Base-by-base conservation (phyloP, 108 stramenopile species). In the Skeletonema grethae region DNA sequence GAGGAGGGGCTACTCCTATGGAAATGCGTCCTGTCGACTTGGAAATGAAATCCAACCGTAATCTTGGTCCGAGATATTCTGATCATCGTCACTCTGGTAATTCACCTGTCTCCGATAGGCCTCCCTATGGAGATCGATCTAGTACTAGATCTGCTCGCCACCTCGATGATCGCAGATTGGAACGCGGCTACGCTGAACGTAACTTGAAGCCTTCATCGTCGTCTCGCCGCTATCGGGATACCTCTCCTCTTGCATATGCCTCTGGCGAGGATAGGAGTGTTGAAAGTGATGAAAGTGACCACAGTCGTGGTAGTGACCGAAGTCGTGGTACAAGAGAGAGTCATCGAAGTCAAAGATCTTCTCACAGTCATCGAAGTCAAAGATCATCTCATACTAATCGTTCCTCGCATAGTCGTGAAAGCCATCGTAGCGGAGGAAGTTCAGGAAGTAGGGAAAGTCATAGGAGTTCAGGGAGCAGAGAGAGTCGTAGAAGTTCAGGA, bases 11-110 rank as follows among this genome's bases (percentile, higher is more conserved):
- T 25, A 65, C 10, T 30, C 0, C 16, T 58, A 31, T 5, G 16
- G 46, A 38, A 1, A 32, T 7, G 16, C 32, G 4, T 43, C 31
- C 22, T 1, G 53, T n/a, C 0, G 70, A 79, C 63, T 61, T 67
- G 8, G 77, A 79, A 62, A 67, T 79, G 77, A 71, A 79, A 15
- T 58, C 68, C 50, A 53, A 53, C 22, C 50, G 50, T 22, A 9
- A 53, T n/a, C 18, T 53, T 22, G 22, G 50, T 22, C n/a, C 50
- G 22, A 53, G 22, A 53, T 53, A 53, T 53, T 53, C 50, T 53
- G 50, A 53, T 48, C 2, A 20, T 53, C 20, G 22, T 9, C 50
- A 53, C 50, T 53, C 50, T 22, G 20, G 50, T 8, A 53, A n/a
- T 53, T 53, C 50, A 53, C 22, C 7, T 53, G 15, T 24, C 20